Base-by-base conservation (phyloP, 768 basidiomycete genomes). In the Amanita jacksonii region DNA sequence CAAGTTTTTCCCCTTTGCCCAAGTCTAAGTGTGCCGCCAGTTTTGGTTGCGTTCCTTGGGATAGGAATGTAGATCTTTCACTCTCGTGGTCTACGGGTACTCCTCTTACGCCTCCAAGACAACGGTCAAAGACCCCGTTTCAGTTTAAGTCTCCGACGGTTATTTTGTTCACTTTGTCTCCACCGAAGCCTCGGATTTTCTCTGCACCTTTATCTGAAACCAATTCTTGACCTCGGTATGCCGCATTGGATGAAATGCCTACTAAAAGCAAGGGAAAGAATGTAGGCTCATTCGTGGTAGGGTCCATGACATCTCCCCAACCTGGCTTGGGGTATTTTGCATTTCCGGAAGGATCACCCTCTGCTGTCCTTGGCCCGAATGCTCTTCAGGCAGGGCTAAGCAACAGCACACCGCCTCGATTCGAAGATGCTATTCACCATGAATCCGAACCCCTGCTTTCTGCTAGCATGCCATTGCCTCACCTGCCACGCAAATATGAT, bases 261-360 rank as follows among this genome's bases (percentile, higher is more conserved):
- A 13, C 2, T 19, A 23, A 38, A 25, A 4, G 23, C 2, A 25
- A 38, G 19, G 38, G 8, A 23, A 9, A 25, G n/a, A 20, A 4
- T 5, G 18, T 5, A 20, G n/a, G n/a, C n/a, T n/a, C n/a, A n/a
- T n/a, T n/a, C n/a, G 16, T 31, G 3, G 15, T 22, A 5, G 2
- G 16, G 8, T 3, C n/a, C 6, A n/a, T 23, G 24, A n/a, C 37
- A 9, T 20, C 36, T 13, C 35, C 36, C 2, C 27, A 28, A 20
- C 45, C 36, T 22, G 39, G 32, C 8, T 8, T 47, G 33, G 46
- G 46, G 8, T 47, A 47, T 22, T 35, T 47, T 23, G 46, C 46
- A 16, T 47, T 47, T 35, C 31, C 31, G 8, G 24, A 10, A 12
- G 46, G 46, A 0, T 25, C 22, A 8, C 43, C 43, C 3, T 34